Evolutionary conservation across 176 grass and related monocot species (phyloP).

Genomic region (Poa pratensis): DNA sequence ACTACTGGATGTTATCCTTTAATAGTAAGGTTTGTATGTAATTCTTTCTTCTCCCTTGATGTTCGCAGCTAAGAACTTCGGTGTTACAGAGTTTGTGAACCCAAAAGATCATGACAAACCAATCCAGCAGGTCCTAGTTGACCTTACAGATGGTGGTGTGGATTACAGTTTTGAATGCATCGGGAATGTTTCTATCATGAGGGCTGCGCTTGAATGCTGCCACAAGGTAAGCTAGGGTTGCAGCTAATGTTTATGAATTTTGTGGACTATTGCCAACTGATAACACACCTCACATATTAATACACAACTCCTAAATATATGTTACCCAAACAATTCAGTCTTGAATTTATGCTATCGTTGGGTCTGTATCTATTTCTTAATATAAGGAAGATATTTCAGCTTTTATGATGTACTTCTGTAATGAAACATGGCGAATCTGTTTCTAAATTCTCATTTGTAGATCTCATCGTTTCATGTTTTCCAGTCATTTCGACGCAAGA

Average conservation of each 20-base stretch:
- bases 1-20: neutral
- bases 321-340: neutral
- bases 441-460: neutral
- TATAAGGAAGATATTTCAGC: neutral
- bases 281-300: neutral
- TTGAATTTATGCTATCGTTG: neutral
- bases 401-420: neutral
- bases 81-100: slow-evolving; percentile 95
- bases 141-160: slow-evolving; percentile 88
- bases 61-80: slow-evolving; percentile 95
- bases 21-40: neutral
- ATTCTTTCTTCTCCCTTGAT: slow-evolving; percentile 2
- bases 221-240: slow-evolving; percentile 73
- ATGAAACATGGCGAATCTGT: neutral
- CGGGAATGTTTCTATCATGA: slow-evolving; percentile 95
- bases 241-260: neutral
- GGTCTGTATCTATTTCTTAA: neutral
- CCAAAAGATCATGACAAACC: slow-evolving; percentile 96
- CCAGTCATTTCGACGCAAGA: neutral
- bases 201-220: slow-evolving; percentile 95
- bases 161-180: slow-evolving; percentile 99
- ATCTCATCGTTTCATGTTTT: neutral
- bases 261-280: neutral
- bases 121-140: slow-evolving; percentile 90
- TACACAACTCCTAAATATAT: neutral